phyloP scores from a whole-genome alignment of 306 rosid species.

The Quercus bicolor region DNA sequence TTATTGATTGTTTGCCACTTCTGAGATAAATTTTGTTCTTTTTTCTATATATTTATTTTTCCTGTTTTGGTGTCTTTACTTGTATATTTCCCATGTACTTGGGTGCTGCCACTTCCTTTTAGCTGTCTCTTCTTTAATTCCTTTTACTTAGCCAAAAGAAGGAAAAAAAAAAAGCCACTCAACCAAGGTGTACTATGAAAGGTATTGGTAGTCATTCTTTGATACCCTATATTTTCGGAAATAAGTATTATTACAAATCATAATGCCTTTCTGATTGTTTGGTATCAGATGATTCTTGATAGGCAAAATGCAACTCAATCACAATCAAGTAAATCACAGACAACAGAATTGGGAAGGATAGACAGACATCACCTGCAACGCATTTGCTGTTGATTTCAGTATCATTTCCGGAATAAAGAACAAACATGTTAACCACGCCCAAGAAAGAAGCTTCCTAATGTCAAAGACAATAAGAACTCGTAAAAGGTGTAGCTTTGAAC shows the following conservation, averaged over 20 bases:
- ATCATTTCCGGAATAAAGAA: constrained; percentile 84
- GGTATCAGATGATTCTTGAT: background rate
- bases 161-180: background rate
- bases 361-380: constrained; percentile 59
- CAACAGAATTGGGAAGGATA: background rate
- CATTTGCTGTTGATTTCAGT: constrained; percentile 66
- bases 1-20: background rate
- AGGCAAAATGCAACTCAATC: background rate
- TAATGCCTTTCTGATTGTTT: background rate
- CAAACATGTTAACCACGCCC: constrained; percentile 97
- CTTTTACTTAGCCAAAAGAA: background rate
- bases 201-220: background rate
- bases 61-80: background rate
- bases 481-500: constrained; percentile 12
- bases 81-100: background rate
- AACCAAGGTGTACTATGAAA: background rate
- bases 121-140: background rate
- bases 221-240: background rate
- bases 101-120: background rate
- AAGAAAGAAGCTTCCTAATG: constrained; percentile 90
- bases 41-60: background rate
- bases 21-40: background rate
- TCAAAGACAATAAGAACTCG: constrained; percentile 24
- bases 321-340: background rate
- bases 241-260: background rate